Base-by-base conservation (phyloP, 768 basidiomycete species). In the Paxillus ammoniavirescens region DNA sequence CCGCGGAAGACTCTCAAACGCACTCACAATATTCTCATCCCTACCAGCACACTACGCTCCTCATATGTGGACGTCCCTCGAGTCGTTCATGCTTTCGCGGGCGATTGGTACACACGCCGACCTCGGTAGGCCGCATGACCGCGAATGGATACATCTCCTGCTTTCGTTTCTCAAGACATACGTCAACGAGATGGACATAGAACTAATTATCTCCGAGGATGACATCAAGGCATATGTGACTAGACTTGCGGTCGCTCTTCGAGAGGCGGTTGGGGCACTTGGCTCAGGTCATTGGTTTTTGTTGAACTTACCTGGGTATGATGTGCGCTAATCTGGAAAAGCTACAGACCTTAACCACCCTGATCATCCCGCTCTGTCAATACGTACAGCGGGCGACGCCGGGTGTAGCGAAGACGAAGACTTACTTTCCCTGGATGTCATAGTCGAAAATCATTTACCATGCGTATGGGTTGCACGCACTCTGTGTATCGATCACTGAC, bases 11-110 rank as follows among this genome's bases (percentile, higher is more conserved):
- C 72, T 86, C 30, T 67, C 74, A 6, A 76, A 74, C 17, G 91
- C 93, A 5, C 74, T 91, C 23, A 75, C 81, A 21, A 83, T 87
- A 40, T 95, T 84, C 65, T 79, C 82, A 0, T 88, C 88, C 2
- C 77, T 96, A n/a, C 89, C 93, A 1, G 88, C 87, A 9, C 91
- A 93, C 63, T 93, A 93, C 68, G 83, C 86, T 0, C 88, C 89
- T 7, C 86, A 90, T 65, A 77, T 78, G 64, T 94, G 92, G 92
- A 80, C 83, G 23, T 86, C 86, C 8, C 71, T 93, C 42, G 88
- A 93, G 63, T 85, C 85, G 2, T 83, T 83, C 59, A 89, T 92
- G 82, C 79, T 93, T 17, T 84, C 83, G 12, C 79, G 79, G 45
- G 89, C 90, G 1, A 73, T 95, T 37, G 82, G 86, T 57, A 82